Conservation (phyloP, 768 basidiomycete species). For the Pholiota conissans region DNA sequence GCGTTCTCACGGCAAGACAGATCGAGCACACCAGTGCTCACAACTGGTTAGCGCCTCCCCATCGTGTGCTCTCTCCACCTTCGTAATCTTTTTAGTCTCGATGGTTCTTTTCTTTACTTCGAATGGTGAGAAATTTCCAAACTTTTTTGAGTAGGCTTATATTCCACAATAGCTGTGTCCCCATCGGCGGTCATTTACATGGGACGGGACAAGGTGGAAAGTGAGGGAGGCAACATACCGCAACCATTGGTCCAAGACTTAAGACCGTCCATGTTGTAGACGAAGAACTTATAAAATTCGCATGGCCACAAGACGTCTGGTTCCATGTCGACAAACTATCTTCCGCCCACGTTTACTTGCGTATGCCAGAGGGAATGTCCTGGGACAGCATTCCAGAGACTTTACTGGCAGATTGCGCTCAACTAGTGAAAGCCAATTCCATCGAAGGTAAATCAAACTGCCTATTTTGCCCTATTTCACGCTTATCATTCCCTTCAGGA, state of each 20-base stretch:
- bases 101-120: constrained; percentile 60
- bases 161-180: constrained; percentile 41
- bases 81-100: too few relatives aligned
- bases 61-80: neutral
- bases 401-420: constrained; percentile 83
- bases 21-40: neutral
- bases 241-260: constrained; percentile 14
- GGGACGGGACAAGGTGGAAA: constrained; percentile 97
- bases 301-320: constrained; percentile 87
- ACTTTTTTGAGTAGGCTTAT: constrained; percentile 6
- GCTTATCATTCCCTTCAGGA: constrained; percentile 52
- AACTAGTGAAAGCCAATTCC: constrained; percentile 96
- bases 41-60: neutral
- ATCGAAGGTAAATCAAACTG: constrained; percentile 86
- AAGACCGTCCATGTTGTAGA: constrained; percentile 49
- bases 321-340: constrained; percentile 99
- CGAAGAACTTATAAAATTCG: constrained; percentile 93
- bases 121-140: constrained; percentile 27
- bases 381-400: constrained; percentile 89
- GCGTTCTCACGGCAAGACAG: constrained; percentile 4
- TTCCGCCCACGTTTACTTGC: constrained; percentile 96
- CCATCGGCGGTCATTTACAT: constrained; percentile 83
- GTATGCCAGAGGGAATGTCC: constrained; percentile 75
- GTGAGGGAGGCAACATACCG: constrained; percentile 42
- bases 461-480: too few relatives aligned